phyloP scores from a whole-genome alignment of 169 alveolate genomes.

The Cryptosporidium ryanae region DNA sequence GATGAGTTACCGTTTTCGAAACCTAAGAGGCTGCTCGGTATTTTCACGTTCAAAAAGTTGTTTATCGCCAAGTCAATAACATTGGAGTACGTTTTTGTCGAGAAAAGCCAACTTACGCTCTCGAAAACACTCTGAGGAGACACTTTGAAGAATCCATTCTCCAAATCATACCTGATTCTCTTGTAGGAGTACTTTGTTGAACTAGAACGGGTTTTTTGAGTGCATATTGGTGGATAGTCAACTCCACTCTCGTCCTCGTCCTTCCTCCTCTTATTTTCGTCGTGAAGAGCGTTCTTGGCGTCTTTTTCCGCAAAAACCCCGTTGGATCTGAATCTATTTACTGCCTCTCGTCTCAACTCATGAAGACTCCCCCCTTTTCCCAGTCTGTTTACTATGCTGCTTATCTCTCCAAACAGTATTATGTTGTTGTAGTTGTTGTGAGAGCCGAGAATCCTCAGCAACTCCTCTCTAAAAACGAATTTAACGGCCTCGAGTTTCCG shows the following conservation, averaged over 20 bases:
- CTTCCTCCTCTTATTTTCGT: background rate
- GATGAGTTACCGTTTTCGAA: background rate
- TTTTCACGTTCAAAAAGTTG: conserved; percentile 47
- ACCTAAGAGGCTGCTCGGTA: conserved; percentile 23
- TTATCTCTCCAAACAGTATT: conserved; percentile 33
- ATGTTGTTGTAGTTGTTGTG: conserved; percentile 6
- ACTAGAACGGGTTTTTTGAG: conserved; percentile 37
- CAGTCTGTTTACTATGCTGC: conserved; percentile 15
- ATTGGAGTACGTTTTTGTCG: conserved; percentile 50
- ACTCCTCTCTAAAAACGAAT: conserved; percentile 38
- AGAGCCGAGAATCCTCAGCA: conserved; percentile 43
- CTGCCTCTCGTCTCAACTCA: conserved; percentile 49
- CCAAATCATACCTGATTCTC: conserved; percentile 48
- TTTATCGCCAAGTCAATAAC: conserved; percentile 41
- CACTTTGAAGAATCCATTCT: conserved; percentile 43
- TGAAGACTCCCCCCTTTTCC: conserved; percentile 23
- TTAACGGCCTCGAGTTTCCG: conserved; percentile 25
- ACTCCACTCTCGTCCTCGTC: background rate
- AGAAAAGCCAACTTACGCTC: conserved; percentile 62
- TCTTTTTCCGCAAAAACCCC: background rate
- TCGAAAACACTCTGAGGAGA: conserved; percentile 71
- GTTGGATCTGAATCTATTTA: conserved; percentile 12
- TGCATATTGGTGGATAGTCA: conserved; percentile 35
- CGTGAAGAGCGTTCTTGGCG: background rate
- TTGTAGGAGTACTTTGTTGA: conserved; percentile 57